A percentile compares a stretch with the other conserved stretches of the same genome.
Conservation (phyloP, 1,284 basidiomycete species). For the Moesziomyces globuligerus region DNA sequence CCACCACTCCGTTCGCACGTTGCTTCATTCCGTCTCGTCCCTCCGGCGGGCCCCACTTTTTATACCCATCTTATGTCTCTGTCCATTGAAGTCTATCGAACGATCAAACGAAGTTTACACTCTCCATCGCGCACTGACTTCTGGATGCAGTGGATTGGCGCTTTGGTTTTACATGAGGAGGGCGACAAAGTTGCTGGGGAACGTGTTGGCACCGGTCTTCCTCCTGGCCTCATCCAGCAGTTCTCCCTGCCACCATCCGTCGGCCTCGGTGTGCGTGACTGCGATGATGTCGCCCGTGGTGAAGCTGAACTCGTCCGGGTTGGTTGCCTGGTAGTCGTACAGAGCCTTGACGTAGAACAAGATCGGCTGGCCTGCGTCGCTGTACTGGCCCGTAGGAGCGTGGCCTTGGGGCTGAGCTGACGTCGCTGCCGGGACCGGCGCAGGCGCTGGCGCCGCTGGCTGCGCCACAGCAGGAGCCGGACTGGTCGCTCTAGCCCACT, state of each 20-base stretch:
- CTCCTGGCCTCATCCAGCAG: slow-evolving; percentile 84
- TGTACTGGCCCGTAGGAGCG: slow-evolving; percentile 76
- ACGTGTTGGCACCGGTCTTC: slow-evolving; percentile 80
- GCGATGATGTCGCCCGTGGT: slow-evolving; percentile 90
- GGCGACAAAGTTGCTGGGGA: slow-evolving; percentile 85
- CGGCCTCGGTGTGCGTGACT: slow-evolving; percentile 87
- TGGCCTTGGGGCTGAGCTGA: slow-evolving; percentile 31
- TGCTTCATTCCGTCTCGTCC: too few species aligned
- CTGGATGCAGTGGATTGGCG: background rate
- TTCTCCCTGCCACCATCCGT: slow-evolving; percentile 90
- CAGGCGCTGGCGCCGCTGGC: slow-evolving; percentile 37
- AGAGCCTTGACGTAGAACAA: slow-evolving; percentile 82
- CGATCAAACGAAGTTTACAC: background rate
- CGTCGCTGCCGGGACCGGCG: slow-evolving; percentile 31
- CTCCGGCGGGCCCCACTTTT: too few species aligned
- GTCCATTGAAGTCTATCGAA: background rate
- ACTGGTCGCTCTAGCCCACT: slow-evolving; percentile 33
- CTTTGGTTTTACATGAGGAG: slow-evolving; percentile 71
- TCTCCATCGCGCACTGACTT: background rate
- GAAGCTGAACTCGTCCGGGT: slow-evolving; percentile 86
- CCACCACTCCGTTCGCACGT: background rate
- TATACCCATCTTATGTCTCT: slow-evolving; percentile 9
- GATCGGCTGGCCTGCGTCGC: slow-evolving; percentile 80
- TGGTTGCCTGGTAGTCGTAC: slow-evolving; percentile 88
- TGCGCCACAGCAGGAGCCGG: slow-evolving; percentile 26